Conservation (phyloP, 805 yeast species). For the Cyberlindnera nakhonratchasimensis region DNA sequence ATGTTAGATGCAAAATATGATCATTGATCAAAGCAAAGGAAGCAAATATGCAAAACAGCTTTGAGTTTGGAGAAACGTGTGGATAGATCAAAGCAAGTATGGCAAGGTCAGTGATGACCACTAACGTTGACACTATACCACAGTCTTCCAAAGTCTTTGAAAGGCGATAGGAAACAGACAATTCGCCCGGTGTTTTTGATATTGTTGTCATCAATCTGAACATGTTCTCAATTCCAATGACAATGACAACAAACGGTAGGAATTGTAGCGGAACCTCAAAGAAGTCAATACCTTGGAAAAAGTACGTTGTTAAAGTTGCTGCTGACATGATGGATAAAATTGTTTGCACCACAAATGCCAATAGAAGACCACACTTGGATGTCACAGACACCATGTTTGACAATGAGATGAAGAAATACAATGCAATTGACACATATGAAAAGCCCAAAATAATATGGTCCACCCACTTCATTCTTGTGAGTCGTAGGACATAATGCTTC, state of each 20-base stretch:
- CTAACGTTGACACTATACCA: constrained; percentile 37
- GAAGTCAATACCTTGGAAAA: constrained; percentile 33
- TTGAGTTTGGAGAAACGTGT: constrained; percentile 32
- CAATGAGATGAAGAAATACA: constrained; percentile 37
- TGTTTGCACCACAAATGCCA: constrained; percentile 42
- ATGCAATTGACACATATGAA: constrained; percentile 29
- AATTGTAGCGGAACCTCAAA: constrained; percentile 39
- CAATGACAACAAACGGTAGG: constrained; percentile 38
- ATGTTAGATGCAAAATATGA: constrained; percentile 59
- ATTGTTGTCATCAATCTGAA: constrained; percentile 42
- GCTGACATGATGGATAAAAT: constrained; percentile 39
- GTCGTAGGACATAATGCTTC: constrained; percentile 8
- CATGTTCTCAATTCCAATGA: constrained; percentile 46
- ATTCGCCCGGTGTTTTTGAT: constrained; percentile 40
- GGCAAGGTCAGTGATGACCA: constrained; percentile 30
- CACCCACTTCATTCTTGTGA: constrained; percentile 18
- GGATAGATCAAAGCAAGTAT: constrained; percentile 29
- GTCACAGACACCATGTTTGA: constrained; percentile 40
- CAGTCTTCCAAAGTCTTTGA: constrained; percentile 35
- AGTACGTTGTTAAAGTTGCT: constrained; percentile 38
- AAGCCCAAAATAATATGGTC: constrained; percentile 27
- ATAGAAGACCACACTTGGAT: constrained; percentile 43
- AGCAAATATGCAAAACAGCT: constrained; percentile 44
- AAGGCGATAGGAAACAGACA: constrained; percentile 37
- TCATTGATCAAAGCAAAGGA: constrained; percentile 51